Conservation (phyloP, 225 moss, liverwort and hornwort species). For the Pseudoscleropodium purum region DNA sequence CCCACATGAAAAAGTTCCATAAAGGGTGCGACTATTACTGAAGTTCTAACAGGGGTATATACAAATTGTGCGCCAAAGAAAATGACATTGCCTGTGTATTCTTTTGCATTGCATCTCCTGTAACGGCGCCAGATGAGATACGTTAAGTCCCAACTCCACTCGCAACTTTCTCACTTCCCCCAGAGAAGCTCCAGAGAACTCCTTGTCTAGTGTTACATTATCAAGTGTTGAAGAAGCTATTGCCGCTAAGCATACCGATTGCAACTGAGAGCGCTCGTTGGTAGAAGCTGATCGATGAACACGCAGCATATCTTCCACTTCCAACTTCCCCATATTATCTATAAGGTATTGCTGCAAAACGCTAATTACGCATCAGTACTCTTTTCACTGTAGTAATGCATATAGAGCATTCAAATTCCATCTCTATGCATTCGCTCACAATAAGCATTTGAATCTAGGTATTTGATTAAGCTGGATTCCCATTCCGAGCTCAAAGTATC, state of each 20-base stretch:
- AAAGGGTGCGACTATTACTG: background rate
- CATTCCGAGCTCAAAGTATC: background rate
- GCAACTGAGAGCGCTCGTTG: conserved; percentile 15
- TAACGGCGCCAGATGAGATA: conserved; percentile 20
- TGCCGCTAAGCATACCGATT: conserved; percentile 7
- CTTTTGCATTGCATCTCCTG: conserved; percentile 42
- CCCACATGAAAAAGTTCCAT: background rate
- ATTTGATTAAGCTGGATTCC: background rate
- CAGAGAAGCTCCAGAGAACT: conserved; percentile 19
- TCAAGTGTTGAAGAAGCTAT: conserved; percentile 10
- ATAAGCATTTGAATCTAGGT: background rate
- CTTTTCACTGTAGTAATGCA: background rate
- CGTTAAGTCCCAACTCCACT: conserved; percentile 5
- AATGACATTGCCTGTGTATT: conserved; percentile 29
- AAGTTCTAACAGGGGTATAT: background rate
- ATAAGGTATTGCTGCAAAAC: conserved; percentile 20
- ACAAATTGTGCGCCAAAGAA: background rate
- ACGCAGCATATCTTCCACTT: conserved; percentile 20
- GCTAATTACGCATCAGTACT: background rate
- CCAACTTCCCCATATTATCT: conserved; percentile 1
- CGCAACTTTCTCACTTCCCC: conserved; percentile 31
- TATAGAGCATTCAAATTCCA: background rate
- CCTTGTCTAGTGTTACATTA: conserved; percentile 29
- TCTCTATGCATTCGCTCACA: background rate
- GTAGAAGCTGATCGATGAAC: conserved; percentile 6